Evolutionary conservation across 768 basidiomycete species (phyloP).

Genomic region (Candolleomyces aberdarensis): DNA sequence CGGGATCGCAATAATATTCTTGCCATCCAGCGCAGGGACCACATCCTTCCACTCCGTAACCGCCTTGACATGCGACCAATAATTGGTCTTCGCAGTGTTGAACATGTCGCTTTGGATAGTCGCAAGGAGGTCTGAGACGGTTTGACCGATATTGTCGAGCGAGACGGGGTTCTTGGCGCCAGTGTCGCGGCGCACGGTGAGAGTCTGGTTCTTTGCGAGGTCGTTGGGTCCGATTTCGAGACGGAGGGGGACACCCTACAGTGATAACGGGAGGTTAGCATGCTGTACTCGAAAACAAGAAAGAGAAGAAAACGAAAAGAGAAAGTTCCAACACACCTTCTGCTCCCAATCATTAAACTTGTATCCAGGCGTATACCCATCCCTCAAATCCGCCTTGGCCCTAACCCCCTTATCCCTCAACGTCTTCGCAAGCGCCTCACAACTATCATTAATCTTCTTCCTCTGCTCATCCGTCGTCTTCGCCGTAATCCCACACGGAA

Average conservation of each 20-base stretch:
- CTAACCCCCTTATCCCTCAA: slow-evolving; percentile 73
- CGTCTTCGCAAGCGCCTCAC: slow-evolving; percentile 70
- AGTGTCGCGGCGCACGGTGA: slow-evolving; percentile 76
- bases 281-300: not conserved
- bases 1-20: slow-evolving; percentile 84
- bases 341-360: slow-evolving; percentile 99
- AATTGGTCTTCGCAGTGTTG: slow-evolving; percentile 66
- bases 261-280: slow-evolving; percentile 2
- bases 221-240: slow-evolving; percentile 97
- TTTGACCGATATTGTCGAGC: slow-evolving; percentile 35
- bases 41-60: slow-evolving; percentile 90
- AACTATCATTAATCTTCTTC: slow-evolving; percentile 68
- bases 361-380: slow-evolving; percentile 96
- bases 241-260: slow-evolving; percentile 90
- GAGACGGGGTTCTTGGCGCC: slow-evolving; percentile 45
- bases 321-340: slow-evolving; percentile 53
- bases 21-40: slow-evolving; percentile 86
- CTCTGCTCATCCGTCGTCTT: slow-evolving; percentile 71
- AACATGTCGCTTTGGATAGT: slow-evolving; percentile 92
- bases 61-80: slow-evolving; percentile 65
- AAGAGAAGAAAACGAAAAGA: not conserved
- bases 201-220: slow-evolving; percentile 74
- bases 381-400: slow-evolving; percentile 88
- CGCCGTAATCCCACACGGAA: slow-evolving; percentile 93
- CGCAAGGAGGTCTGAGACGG: slow-evolving; percentile 67